phyloP scores from a whole-genome alignment of 129 eudicot genomes.

The Centrapalus pauciflorus region DNA sequence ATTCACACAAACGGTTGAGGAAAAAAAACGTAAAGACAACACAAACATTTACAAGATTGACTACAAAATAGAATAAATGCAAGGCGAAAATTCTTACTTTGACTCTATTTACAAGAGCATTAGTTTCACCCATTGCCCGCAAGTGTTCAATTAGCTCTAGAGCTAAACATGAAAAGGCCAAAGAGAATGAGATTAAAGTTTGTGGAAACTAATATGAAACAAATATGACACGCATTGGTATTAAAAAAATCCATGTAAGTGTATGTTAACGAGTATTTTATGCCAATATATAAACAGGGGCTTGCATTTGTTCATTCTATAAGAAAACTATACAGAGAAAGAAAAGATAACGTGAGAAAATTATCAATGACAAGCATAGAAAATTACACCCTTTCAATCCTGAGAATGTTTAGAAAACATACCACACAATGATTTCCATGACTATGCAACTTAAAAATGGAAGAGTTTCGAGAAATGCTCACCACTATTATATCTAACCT shows the following conservation, averaged over 20 bases:
- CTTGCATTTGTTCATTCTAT: not conserved
- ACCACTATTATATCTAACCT: constrained; percentile 89
- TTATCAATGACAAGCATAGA: not conserved
- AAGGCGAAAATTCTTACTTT: constrained; percentile 36
- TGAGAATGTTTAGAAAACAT: not conserved
- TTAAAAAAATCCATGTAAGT: not conserved
- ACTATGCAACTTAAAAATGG: not conserved
- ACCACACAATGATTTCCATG: not conserved
- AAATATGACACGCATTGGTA: not conserved
- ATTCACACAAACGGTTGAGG: not conserved
- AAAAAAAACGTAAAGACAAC: not conserved
- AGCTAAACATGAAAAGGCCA: constrained; percentile 41
- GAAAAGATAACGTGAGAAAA: not conserved
- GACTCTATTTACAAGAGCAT: constrained; percentile 76
- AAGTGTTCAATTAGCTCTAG: constrained; percentile 92
- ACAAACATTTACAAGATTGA: not conserved
- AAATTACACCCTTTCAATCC: not conserved
- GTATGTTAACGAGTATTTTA: not conserved
- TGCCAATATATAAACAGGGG: not conserved
- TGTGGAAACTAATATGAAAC: not conserved
- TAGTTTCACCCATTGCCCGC: constrained; percentile 96
- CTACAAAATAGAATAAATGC: not conserved
- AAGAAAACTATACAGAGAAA: not conserved
- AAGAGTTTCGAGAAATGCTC: constrained; percentile 22
- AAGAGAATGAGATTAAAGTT: not conserved